Conservation (phyloP, 306 rosid species). For the Prunus davidiana region DNA sequence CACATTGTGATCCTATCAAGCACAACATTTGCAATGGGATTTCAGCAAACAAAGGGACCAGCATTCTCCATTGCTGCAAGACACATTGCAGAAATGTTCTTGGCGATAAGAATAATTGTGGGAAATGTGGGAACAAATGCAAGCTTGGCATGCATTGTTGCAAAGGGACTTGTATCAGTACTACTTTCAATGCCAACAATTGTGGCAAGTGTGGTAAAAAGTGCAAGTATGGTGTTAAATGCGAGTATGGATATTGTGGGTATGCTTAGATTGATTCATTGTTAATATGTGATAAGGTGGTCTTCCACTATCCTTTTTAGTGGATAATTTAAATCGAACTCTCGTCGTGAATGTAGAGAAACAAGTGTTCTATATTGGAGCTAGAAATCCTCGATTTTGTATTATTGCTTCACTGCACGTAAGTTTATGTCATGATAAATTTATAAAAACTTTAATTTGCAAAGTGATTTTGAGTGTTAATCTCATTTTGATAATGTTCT, state of each 20-base stretch:
- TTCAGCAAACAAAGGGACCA: slow-evolving; percentile 47
- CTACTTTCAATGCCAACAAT: slow-evolving; percentile 24
- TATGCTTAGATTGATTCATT: slow-evolving; percentile 31
- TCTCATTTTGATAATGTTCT: too few relatives aligned
- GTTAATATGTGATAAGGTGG: background rate
- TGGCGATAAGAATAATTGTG: slow-evolving; percentile 58
- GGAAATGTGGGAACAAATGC: slow-evolving; percentile 54
- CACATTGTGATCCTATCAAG: slow-evolving; percentile 24
- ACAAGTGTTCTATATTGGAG: background rate
- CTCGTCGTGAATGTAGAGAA: background rate
- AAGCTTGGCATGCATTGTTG: slow-evolving; percentile 48
- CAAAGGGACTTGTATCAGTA: slow-evolving; percentile 39
- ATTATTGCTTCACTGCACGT: background rate
- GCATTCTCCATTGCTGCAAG: slow-evolving; percentile 66
- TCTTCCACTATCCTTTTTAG: background rate
- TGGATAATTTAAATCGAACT: background rate
- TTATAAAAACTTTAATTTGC: too few relatives aligned
- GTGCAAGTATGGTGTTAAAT: slow-evolving; percentile 42
- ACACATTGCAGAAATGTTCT: slow-evolving; percentile 59
- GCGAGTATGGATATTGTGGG: slow-evolving; percentile 56
- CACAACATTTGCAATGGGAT: slow-evolving; percentile 55
- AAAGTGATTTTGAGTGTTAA: too few relatives aligned
- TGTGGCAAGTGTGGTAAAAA: slow-evolving; percentile 64
- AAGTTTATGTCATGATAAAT: background rate
- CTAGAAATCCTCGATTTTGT: background rate